Conservation (phyloP, 1,139 yeast genomes). For the Komagataea norvegica region DNA sequence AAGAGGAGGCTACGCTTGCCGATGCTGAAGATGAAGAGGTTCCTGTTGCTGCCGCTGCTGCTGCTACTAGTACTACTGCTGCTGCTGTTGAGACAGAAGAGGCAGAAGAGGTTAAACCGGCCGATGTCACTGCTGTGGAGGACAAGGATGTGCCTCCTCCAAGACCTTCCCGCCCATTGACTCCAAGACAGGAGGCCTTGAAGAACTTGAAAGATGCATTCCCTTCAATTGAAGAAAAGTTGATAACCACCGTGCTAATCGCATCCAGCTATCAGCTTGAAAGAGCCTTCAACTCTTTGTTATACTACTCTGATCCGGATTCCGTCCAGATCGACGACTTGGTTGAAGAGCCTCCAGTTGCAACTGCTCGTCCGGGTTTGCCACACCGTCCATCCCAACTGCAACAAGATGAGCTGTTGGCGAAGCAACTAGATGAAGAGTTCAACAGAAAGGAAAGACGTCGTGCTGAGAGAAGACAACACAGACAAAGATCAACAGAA, state of each 20-base stretch:
- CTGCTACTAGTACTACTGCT: slow-evolving; percentile 1
- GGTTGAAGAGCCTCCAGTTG: slow-evolving; percentile 25
- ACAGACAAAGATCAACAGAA: too few relatives aligned
- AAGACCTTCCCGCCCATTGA: slow-evolving; percentile 12
- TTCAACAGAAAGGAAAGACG: slow-evolving; percentile 37
- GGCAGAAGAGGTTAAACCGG: slow-evolving; percentile 6
- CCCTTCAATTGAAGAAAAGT: slow-evolving; percentile 66
- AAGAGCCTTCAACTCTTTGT: slow-evolving; percentile 82
- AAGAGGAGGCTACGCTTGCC: slow-evolving; percentile 9
- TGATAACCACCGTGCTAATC: slow-evolving; percentile 72
- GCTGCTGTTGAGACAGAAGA: slow-evolving; percentile 5
- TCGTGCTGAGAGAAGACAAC: slow-evolving; percentile 25
- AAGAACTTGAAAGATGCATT: slow-evolving; percentile 69
- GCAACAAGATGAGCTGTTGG: slow-evolving; percentile 79
- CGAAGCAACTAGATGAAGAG: slow-evolving; percentile 73
- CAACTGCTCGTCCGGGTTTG: too few relatives aligned
- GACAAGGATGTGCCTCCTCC: too few relatives aligned
- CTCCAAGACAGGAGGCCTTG: slow-evolving; percentile 11
- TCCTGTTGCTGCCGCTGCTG: slow-evolving; percentile 9
- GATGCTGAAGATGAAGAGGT: slow-evolving; percentile 3
- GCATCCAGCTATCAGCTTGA: slow-evolving; percentile 81
- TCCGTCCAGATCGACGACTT: slow-evolving; percentile 58
- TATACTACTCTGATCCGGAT: slow-evolving; percentile 74
- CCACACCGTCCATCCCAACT: slow-evolving; percentile 29
- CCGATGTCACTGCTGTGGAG: too few relatives aligned